These are phyloP conservation scores for Tylopilus vinaceipallidus DNA, from an alignment of 768 basidiomycete species.

Conservation along the genomic window DNA sequence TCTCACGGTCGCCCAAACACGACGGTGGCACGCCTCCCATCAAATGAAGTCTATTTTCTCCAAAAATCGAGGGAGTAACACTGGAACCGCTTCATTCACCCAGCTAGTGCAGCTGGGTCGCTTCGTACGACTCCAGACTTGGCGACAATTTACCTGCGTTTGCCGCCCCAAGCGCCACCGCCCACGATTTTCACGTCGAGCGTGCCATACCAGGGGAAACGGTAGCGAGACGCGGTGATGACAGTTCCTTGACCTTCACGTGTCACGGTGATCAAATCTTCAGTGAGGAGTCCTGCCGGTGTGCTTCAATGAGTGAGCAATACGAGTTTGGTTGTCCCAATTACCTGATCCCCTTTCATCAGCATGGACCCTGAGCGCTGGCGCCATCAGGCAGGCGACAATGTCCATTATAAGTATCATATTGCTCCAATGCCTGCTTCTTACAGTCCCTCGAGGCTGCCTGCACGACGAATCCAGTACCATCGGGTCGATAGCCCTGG, in stretches of 20 bases:
- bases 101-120: no score
- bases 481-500: neutral
- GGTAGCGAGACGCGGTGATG: neutral
- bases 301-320: neutral
- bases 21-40: no score
- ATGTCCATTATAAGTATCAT: neutral
- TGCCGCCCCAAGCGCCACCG: neutral
- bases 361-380: neutral
- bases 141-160: neutral
- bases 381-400: neutral
- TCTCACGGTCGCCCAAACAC: no score
- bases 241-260: no score
- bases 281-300: no score
- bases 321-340: constrained; percentile 11
- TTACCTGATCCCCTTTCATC: neutral
- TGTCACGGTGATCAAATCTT: no score
- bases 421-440: neutral
- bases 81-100: neutral
- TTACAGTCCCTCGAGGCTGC: neutral
- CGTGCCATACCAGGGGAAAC: no score
- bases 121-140: neutral
- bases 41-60: neutral
- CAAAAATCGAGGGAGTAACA: neutral
- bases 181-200: no score
- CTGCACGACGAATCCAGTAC: constrained; percentile 2